phyloP scores from a whole-genome alignment of 306 rosid species.

The Trichosanthes cucumerina region DNA sequence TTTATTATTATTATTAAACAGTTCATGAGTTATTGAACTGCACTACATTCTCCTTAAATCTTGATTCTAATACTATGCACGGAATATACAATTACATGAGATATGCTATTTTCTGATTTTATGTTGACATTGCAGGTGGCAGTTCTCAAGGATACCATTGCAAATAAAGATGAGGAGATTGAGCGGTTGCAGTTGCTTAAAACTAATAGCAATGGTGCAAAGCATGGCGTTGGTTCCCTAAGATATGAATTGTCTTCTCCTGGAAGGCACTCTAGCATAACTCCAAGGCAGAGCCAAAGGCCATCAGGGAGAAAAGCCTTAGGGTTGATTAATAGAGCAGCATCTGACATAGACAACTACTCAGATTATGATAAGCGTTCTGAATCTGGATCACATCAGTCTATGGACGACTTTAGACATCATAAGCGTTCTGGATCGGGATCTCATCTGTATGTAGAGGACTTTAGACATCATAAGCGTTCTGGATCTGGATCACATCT shows the following conservation, averaged over 20 bases:
- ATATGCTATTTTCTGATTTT: slow-evolving; percentile 14
- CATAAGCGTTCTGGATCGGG: slow-evolving; percentile 23
- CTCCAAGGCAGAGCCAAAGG: slow-evolving; percentile 33
- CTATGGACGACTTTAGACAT: slow-evolving; percentile 56
- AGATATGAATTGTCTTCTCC: slow-evolving; percentile 62
- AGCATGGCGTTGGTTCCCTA: slow-evolving; percentile 30
- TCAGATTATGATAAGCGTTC: slow-evolving; percentile 79
- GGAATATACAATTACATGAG: not conserved
- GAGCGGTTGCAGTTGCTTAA: slow-evolving; percentile 55
- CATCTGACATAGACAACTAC: slow-evolving; percentile 62
- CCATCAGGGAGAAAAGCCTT: slow-evolving; percentile 30
- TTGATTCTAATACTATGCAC: not conserved
- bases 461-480: slow-evolving; percentile 37
- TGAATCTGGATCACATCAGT: slow-evolving; percentile 72
- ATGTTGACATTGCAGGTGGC: slow-evolving; percentile 49
- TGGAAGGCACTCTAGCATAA: slow-evolving; percentile 45
- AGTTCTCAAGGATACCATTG: slow-evolving; percentile 53
- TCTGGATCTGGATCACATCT: slow-evolving; percentile 43
- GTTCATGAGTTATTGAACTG: not conserved
- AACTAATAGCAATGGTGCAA: slow-evolving; percentile 41
- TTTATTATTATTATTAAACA: slow-evolving; percentile 4
- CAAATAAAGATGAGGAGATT: slow-evolving; percentile 77
- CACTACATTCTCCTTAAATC: slow-evolving; percentile 8
- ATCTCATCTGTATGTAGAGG: slow-evolving; percentile 63
- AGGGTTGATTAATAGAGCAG: slow-evolving; percentile 28